phyloP scores from a whole-genome alignment of 371 early-diverging fungal genomes.

The Mucor saturninus region DNA sequence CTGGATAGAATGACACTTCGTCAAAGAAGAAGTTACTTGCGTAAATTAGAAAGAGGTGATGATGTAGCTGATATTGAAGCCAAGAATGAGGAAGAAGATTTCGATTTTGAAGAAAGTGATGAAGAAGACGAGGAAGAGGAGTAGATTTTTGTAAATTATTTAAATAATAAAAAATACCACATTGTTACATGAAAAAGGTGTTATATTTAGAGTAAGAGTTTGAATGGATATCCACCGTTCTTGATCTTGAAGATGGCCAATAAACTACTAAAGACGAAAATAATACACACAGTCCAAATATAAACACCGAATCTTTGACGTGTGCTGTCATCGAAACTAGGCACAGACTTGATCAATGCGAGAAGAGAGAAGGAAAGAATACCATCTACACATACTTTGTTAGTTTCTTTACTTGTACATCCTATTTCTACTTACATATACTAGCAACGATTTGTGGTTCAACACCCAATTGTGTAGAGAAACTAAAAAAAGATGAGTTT shows the following conservation, averaged over 20 bases:
- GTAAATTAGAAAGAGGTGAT: slow-evolving; percentile 79
- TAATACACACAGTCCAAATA: slow-evolving; percentile 54
- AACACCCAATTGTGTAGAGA: slow-evolving; percentile 77
- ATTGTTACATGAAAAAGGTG: slow-evolving; percentile 8
- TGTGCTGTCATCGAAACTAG: slow-evolving; percentile 36
- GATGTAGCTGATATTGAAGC: slow-evolving; percentile 42
- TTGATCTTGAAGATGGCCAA: slow-evolving; percentile 72
- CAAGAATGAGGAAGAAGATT: slow-evolving; percentile 47
- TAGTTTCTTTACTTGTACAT: background rate
- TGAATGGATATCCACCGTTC: slow-evolving; percentile 81
- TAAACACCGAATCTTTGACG: slow-evolving; percentile 65
- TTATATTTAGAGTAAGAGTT: slow-evolving; percentile 54
- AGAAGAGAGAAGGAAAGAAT: slow-evolving; percentile 57
- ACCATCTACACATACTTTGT: slow-evolving; percentile 52
- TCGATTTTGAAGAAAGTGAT: slow-evolving; percentile 50
- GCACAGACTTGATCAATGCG: slow-evolving; percentile 46
- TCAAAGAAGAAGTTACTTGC: slow-evolving; percentile 81
- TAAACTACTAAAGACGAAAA: slow-evolving; percentile 68
- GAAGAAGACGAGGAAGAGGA: slow-evolving; percentile 44
- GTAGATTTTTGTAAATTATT: slow-evolving; percentile 25
- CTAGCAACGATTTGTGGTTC: slow-evolving; percentile 81
- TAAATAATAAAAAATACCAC: slow-evolving; percentile 16
- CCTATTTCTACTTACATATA: slow-evolving; percentile 65
- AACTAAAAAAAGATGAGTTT: slow-evolving; percentile 43
- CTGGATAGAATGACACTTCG: slow-evolving; percentile 83